Conservation (phyloP, 768 basidiomycete genomes). For the Boletus pseudopeckii region DNA sequence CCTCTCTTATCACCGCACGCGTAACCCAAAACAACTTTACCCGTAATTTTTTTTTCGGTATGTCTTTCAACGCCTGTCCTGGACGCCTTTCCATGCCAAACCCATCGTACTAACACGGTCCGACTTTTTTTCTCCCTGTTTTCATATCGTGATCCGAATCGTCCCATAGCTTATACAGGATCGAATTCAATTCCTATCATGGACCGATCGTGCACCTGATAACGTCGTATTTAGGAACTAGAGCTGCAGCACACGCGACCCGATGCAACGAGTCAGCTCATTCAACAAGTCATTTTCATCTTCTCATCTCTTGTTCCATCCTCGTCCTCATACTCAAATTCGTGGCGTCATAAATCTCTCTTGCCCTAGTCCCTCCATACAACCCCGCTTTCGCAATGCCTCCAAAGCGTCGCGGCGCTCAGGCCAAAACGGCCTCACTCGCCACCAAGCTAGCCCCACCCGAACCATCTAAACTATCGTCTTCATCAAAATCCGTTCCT, state of each 20-base stretch:
- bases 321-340: background rate
- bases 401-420: constrained; percentile 27
- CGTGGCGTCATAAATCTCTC: constrained; percentile 16
- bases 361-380: background rate
- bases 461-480: constrained; percentile 8
- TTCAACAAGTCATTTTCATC: constrained; percentile 18
- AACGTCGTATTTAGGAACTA: constrained; percentile 27
- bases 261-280: constrained; percentile 27
- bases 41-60: background rate
- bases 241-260: constrained; percentile 24
- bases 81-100: background rate
- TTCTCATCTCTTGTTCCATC: constrained; percentile 11
- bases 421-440: constrained; percentile 13
- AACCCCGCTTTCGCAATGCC: constrained; percentile 17
- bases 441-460: constrained; percentile 12
- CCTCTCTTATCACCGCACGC: constrained; percentile 13
- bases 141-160: constrained; percentile 16
- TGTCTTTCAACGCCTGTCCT: constrained; percentile 2
- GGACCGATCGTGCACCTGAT: constrained; percentile 30
- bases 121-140: background rate
- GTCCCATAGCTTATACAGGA: constrained; percentile 17
- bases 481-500: constrained; percentile 13
- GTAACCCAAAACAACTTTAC: background rate
- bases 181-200: constrained; percentile 31
- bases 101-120: constrained; percentile 1